Evolutionary conservation across 768 basidiomycete genomes (phyloP).

Genomic region (Collybia sp.): DNA sequence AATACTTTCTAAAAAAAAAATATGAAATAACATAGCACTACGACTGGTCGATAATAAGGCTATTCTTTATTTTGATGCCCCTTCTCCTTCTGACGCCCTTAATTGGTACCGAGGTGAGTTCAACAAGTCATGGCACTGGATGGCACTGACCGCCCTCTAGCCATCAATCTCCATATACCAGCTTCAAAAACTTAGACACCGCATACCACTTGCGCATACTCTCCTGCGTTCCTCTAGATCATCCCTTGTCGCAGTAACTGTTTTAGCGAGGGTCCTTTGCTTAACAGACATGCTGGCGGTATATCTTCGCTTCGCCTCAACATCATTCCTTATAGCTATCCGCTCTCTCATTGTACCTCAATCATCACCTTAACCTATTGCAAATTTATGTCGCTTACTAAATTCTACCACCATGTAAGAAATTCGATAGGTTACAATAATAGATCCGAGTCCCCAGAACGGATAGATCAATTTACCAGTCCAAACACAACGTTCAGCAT

Average conservation of each 20-base stretch:
- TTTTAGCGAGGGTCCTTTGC: too few relatives aligned
- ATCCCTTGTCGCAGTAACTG: neutral
- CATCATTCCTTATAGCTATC: neutral
- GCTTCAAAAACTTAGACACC: conserved; percentile 63
- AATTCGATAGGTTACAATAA: neutral
- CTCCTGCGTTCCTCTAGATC: conserved; percentile 2
- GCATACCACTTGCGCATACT: conserved; percentile 7
- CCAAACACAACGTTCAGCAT: too few relatives aligned
- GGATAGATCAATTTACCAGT: too few relatives aligned
- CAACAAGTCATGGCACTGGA: neutral
- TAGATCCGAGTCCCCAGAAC: too few relatives aligned
- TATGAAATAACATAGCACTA: too few relatives aligned
- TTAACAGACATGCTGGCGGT: neutral
- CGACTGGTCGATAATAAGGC: conserved; percentile 91
- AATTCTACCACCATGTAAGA: neutral
- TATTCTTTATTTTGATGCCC: conserved; percentile 84
- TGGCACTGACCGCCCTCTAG: conserved; percentile 30
- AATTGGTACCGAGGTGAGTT: conserved; percentile 85
- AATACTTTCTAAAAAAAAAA: neutral
- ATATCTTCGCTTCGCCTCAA: neutral
- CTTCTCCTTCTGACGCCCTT: conserved; percentile 77
- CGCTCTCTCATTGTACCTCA: conserved; percentile 10
- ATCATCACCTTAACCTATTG: conserved; percentile 13
- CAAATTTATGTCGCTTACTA: conserved; percentile 2
- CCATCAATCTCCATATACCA: conserved; percentile 87